phyloP scores from a whole-genome alignment of 75 land plant species.

The Picea sitchensis region DNA sequence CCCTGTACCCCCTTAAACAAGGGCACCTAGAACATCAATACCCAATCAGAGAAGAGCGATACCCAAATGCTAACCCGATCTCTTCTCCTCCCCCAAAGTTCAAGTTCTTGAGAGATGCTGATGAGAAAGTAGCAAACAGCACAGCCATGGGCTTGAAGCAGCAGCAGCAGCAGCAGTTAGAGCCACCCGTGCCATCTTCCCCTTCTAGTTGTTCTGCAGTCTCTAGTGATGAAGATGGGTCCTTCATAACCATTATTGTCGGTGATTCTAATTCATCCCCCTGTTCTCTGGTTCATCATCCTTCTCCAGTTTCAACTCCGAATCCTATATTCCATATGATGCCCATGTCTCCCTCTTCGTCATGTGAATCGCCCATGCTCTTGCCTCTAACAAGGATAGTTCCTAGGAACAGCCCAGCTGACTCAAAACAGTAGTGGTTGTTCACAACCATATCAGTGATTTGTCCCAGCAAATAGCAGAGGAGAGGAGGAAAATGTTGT shows the following conservation, averaged over 20 bases:
- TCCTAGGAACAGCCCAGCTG: too few relatives aligned
- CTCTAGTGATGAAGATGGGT: conserved; percentile 14
- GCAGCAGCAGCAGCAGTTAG: not conserved
- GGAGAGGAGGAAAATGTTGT: too few relatives aligned
- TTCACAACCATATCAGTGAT: too few relatives aligned
- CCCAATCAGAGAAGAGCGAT: conserved; percentile 21
- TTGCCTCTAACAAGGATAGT: too few relatives aligned
- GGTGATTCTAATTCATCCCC: conserved; percentile 4
- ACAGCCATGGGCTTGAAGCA: conserved; percentile 21
- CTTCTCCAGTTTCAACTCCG: not conserved
- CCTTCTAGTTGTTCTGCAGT: not conserved
- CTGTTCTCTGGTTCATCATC: conserved; percentile 2
- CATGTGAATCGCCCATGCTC: too few relatives aligned
- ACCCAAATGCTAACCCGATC: conserved; percentile 12
- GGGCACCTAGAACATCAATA: conserved; percentile 13
- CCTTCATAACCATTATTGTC: conserved; percentile 17
- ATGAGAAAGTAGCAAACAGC: conserved; percentile 43
- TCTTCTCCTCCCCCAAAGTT: conserved; percentile 67
- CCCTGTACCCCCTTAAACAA: not conserved
- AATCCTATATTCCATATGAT: not conserved
- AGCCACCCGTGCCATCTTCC: conserved; percentile 2
- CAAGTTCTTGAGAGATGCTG: conserved; percentile 66
- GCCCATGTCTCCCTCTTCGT: not conserved
- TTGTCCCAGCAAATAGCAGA: too few relatives aligned
- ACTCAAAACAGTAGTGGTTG: too few relatives aligned